Percentiles rank a stretch among this genome's conserved stretches.
These are phyloP conservation scores for Hypseocharis bilobata DNA, from an alignment of 441 rosid genomes.

Conservation along the genomic window DNA sequence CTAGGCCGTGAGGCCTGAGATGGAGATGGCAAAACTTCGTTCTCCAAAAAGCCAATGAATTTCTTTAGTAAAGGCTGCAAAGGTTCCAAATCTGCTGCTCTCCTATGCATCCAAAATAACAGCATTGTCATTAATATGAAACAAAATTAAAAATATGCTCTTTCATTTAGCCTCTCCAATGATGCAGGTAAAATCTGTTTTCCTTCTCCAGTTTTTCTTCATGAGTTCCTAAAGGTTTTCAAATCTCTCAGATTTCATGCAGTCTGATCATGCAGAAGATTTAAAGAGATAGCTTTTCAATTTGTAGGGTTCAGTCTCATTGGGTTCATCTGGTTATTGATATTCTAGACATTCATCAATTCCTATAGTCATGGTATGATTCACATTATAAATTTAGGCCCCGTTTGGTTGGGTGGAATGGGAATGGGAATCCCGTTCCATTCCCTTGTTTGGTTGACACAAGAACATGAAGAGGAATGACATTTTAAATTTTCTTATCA, in stretches of 20 bases:
- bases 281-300: neutral
- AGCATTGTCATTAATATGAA: neutral
- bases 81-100: conserved; percentile 82
- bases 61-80: conserved; percentile 86
- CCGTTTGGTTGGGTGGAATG: no score
- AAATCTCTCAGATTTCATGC: neutral
- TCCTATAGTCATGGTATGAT: neutral
- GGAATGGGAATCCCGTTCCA: no score
- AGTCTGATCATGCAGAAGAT: neutral
- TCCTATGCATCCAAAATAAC: conserved; percentile 35
- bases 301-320: neutral
- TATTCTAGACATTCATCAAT: neutral
- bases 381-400: neutral
- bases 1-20: conserved; percentile 62
- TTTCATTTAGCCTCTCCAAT: neutral
- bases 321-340: neutral
- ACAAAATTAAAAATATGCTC: neutral
- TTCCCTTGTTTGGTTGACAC: no score
- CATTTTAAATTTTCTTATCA: no score
- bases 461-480: no score
- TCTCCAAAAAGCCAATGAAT: conserved; percentile 69
- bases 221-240: neutral
- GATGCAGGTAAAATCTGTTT: neutral
- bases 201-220: neutral
- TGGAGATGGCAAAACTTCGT: conserved; percentile 58